A percentile compares a stretch with the other conserved stretches of the same genome.
Evolutionary conservation across 192 early-diverging fungal genomes (phyloP).

Genomic region (Dissophora globulifera): DNA sequence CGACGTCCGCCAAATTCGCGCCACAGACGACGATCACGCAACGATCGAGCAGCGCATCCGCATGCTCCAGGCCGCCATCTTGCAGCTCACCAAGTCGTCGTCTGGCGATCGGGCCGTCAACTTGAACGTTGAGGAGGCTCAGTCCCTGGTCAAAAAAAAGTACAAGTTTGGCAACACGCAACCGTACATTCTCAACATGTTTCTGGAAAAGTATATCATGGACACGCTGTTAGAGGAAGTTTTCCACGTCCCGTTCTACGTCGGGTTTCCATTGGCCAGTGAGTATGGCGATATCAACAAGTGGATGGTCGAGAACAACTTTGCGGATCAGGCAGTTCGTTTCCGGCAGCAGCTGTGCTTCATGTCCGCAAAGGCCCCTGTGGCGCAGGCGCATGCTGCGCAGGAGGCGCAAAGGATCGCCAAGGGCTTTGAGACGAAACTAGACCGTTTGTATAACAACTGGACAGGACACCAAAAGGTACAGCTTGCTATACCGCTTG

Average conservation of each 20-base stretch:
- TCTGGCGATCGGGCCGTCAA: slow-evolving; percentile 48
- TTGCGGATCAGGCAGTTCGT: slow-evolving; percentile 46
- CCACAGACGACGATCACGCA: slow-evolving; percentile 58
- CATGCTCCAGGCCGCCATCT: slow-evolving; percentile 50
- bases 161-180: slow-evolving; percentile 50
- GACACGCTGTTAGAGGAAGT: slow-evolving; percentile 57
- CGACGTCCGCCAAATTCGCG: slow-evolving; percentile 55
- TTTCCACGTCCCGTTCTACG: slow-evolving; percentile 53
- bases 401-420: slow-evolving; percentile 32
- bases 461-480: slow-evolving; percentile 51
- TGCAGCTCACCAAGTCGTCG: slow-evolving; percentile 45
- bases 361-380: slow-evolving; percentile 42
- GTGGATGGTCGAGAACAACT: slow-evolving; percentile 55
- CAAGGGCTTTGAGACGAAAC: slow-evolving; percentile 35
- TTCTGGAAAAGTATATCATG: slow-evolving; percentile 65
- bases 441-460: slow-evolving; percentile 45
- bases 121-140: slow-evolving; percentile 37
- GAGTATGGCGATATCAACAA: slow-evolving; percentile 33
- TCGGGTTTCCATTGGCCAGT: slow-evolving; percentile 41
- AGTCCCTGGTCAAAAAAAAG: slow-evolving; percentile 42
- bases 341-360: slow-evolving; percentile 57
- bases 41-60: slow-evolving; percentile 53
- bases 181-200: slow-evolving; percentile 57
- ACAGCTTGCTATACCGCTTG: background rate
- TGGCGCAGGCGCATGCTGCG: slow-evolving; percentile 26